Base-by-base conservation (phyloP, 306 rosid genomes). In the Glycine tomentella region DNA sequence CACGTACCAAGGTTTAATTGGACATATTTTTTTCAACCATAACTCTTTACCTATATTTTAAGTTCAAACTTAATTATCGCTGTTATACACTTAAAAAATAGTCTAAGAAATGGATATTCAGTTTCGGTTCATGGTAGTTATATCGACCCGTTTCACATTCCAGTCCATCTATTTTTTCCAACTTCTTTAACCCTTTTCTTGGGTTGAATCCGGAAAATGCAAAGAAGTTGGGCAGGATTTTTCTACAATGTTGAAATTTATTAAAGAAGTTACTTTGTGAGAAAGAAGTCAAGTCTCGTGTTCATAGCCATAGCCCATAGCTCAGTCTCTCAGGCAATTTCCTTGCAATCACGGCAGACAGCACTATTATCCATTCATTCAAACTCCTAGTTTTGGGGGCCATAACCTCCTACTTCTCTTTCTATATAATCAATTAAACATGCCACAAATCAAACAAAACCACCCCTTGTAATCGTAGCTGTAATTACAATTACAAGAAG, bases 271-370 rank as follows among this genome's bases (percentile, higher is more conserved):
- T 20, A 20, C 20, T 20, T 20, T 20, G 42, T 14, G 14, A n/a
- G 2, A 51, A 34, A 56, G 72, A 38, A 58, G 86, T 83, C 80
- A 64, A 77, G 83, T 83, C 31, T 25, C 31, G 31, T 25, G 31
- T 25, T 25, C 31, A 25, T 25, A 20, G 20, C 1, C 20, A 20
- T 20, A 20, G 20, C 20, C 20, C 20, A 20, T 20, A 25, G 31
- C 1, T 25, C 2, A 25, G 31, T 25, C 80, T 72, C 14, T 25
- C 2, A 42, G 57, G 87, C 66, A 83, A 73, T 51, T 83, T 83
- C 87, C 80, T 57, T 48, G 83, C 72, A 83, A 64, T 36, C 31
- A 25, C 31, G 1, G 31, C 31, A 25, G 31, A 25, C 31, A 20
- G 0, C 0, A 20, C 20, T 20, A 1, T 34, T 4, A 34, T 34